These are phyloP conservation scores for Allomyces macrogynus DNA, from an alignment of 192 early-diverging fungal species.

Conservation along the genomic window DNA sequence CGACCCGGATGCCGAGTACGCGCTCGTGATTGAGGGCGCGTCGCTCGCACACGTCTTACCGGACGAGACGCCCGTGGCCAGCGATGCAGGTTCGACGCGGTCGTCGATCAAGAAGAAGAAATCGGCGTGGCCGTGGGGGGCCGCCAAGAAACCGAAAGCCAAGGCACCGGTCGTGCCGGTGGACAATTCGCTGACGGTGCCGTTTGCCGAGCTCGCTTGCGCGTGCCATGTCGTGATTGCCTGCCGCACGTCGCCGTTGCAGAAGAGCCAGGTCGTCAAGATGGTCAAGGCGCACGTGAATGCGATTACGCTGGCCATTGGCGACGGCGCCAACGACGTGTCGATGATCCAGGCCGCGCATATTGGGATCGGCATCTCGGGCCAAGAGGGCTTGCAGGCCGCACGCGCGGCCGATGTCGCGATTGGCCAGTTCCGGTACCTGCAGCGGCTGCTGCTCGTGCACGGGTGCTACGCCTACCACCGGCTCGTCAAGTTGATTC, in stretches of 20 bases:
- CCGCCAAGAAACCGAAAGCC: too few relatives aligned
- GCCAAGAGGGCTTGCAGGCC: conserved; percentile 36
- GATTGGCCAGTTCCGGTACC: conserved; percentile 32
- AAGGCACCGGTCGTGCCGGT: too few relatives aligned
- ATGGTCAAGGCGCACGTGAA: conserved; percentile 79
- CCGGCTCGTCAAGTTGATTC: conserved; percentile 19
- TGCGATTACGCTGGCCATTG: conserved; percentile 65
- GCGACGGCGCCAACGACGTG: conserved; percentile 70
- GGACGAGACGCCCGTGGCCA: too few relatives aligned
- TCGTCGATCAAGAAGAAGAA: too few relatives aligned
- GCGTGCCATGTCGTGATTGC: conserved; percentile 90
- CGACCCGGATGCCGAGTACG: conserved; percentile 26
- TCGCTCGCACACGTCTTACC: conserved; percentile 39
- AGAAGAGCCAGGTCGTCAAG: conserved; percentile 95
- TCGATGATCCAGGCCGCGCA: conserved; percentile 57
- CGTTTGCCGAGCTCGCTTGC: conserved; percentile 77
- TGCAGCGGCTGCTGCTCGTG: conserved; percentile 24
- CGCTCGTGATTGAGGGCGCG: conserved; percentile 87
- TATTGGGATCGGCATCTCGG: conserved; percentile 39
- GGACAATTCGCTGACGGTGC: conserved; percentile 20
- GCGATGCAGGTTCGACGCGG: too few relatives aligned
- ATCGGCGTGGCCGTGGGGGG: too few relatives aligned
- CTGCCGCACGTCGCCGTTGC: conserved; percentile 93
- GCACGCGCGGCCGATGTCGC: conserved; percentile 30
- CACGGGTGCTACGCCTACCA: conserved; percentile 29